Base-by-base conservation (phyloP, 2,329 filamentous ascomycete species). In the Aspergillus eucalypticola region DNA sequence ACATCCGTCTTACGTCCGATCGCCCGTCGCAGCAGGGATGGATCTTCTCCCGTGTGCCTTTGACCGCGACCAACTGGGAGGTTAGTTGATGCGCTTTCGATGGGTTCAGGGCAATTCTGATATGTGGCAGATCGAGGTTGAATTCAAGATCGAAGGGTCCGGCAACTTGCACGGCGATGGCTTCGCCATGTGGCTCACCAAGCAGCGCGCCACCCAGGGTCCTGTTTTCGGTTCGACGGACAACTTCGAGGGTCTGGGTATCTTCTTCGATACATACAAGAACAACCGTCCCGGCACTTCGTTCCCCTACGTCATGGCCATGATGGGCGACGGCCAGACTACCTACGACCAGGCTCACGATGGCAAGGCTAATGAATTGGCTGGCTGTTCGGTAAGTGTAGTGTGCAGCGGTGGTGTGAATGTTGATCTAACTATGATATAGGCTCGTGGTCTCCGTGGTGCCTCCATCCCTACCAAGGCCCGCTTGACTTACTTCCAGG, bases 231-330 rank as follows among this genome's bases (percentile, higher is more conserved):
- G 95, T 54, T 89, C 88, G 67, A 83, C 84, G 29, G 94, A 99
- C 79, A 86, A 86, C 65, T 99, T 98, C 69, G 94, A 99, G 76
- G 95, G 95, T 4, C 84, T 99, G 50, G 95, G 92, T 57, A 85
- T 99, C 77, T 98, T 97, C 82, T 86, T 99, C 80, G 95, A 99
- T 76, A 99, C 95, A 48, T 99, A 99, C 84, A 99, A 99, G 87
- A 99, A 99, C 83, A 96, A 97, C 82, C 88, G 95, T 13, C 94
- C 95, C 0, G 95, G 95, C 46, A 90, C 92, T 44, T 90, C 96
- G 50, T 99, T 99, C 79, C 95, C 95, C 54, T 97, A 96, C 74
- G 90, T 99, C 71, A 97, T 98, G 93, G 94, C 93, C 64, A 98
- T 98, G 95, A 83, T 92, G 67, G 95, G 95, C 61, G 95, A 99